Base-by-base conservation (phyloP, 2,329 filamentous ascomycete species). In the Ophiocordyceps sinensis region DNA sequence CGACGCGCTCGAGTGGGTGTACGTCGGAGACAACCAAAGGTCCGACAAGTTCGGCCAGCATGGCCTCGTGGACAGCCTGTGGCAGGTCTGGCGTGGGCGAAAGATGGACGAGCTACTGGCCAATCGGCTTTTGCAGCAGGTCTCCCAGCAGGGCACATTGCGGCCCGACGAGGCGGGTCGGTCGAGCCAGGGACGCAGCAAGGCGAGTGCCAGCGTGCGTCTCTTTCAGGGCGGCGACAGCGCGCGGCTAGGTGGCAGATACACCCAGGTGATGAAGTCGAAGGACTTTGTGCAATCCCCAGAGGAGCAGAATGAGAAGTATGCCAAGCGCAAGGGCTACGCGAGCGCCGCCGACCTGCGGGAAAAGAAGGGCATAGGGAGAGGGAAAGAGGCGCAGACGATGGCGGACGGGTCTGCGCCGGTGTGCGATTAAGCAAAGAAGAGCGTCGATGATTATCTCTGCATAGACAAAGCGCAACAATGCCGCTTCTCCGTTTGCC, bases 41-140 rank as follows among this genome's bases (percentile, higher is more conserved):
- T 58, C 66, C 30, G 70, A 70, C 47, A 80, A 82, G 57, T 80
- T 77, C 52, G 82, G 81, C 1, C 58, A 70, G 40, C 67, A 71
- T 47, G 77, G 81, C 26, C 65, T 89, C 30, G 71, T 87, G 48
- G 81, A 86, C 49, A 73, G 79, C 44, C 58, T 93, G 38, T 98
- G 91, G 91, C 68, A 73, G 45, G 65, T 78, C 19, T 98, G 91
- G 89, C 75, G 85, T 44, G 75, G 79, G 54, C 70, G 75, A 41
- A 94, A 94, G 67, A 84, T 96, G 49, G 87, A 96, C 53, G 91
- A 96, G 67, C 66, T 94, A 40, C 67, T 98, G 42, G 78, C 85
- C 0, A 79, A 75, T 44, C 75, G 77, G 49, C 64, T 98, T 39
- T 66, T 96, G 44, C 75, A 84, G 52, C 61, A 80, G 36, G 63